Evolutionary conservation across 2,329 filamentous ascomycete genomes (phyloP).

Genomic region (Incumbomyces delicatus): DNA sequence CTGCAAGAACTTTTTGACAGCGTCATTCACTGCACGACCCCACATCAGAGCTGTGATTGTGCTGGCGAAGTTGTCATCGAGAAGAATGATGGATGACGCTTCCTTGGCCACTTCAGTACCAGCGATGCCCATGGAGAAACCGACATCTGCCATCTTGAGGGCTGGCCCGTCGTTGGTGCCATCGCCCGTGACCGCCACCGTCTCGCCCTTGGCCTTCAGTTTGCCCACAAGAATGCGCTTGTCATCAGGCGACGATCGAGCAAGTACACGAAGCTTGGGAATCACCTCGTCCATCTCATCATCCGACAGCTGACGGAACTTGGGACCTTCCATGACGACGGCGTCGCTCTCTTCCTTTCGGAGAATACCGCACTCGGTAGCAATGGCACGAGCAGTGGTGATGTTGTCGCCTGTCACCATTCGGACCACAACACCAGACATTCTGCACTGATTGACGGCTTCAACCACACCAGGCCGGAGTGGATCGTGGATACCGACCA

Average conservation of each 20-base stretch:
- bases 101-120: slow-evolving; percentile 61
- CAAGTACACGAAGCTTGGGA: slow-evolving; percentile 53
- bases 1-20: slow-evolving; percentile 58
- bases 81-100: slow-evolving; percentile 57
- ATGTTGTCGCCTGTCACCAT: slow-evolving; percentile 69
- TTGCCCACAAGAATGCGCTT: slow-evolving; percentile 55
- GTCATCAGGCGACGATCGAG: slow-evolving; percentile 57
- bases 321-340: slow-evolving; percentile 59
- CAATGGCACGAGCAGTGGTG: slow-evolving; percentile 63
- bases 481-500: slow-evolving; percentile 68
- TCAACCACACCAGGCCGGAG: slow-evolving; percentile 57
- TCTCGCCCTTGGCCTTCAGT: slow-evolving; percentile 54
- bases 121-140: slow-evolving; percentile 59
- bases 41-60: slow-evolving; percentile 59
- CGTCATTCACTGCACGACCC: slow-evolving; percentile 60
- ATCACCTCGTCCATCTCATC: slow-evolving; percentile 50
- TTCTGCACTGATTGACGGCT: slow-evolving; percentile 57
- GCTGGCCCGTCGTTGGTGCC: slow-evolving; percentile 59
- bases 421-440: slow-evolving; percentile 60
- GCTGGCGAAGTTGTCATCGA: slow-evolving; percentile 56
- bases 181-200: slow-evolving; percentile 54
- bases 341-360: slow-evolving; percentile 37
- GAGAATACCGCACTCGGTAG: slow-evolving; percentile 61
- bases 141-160: slow-evolving; percentile 56
- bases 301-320: slow-evolving; percentile 53